These are phyloP conservation scores for Dalbergia cultrata DNA, from an alignment of 306 rosid genomes.

Conservation along the genomic window DNA sequence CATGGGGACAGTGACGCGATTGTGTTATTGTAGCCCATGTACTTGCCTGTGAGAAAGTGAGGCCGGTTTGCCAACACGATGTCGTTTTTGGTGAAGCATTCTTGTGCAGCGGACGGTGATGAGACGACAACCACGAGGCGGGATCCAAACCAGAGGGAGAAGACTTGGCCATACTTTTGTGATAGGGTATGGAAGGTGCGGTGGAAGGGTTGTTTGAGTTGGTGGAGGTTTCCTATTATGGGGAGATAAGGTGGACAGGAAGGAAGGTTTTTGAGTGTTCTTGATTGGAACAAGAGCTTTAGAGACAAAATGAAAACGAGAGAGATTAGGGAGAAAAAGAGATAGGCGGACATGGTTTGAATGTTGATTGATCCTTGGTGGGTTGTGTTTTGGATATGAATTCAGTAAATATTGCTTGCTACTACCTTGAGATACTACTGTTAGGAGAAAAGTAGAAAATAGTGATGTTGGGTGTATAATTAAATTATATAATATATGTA, in stretches of 20 bases:
- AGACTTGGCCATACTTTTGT: constrained; percentile 49
- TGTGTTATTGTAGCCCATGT: constrained; percentile 60
- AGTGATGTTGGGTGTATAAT: no score
- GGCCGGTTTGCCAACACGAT: constrained; percentile 68
- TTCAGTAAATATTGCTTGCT: background rate
- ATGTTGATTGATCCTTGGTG: background rate
- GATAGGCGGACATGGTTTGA: background rate
- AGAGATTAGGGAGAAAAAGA: constrained; percentile 14
- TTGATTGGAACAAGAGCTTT: constrained; percentile 26
- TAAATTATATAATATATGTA: no score
- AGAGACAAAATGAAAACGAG: constrained; percentile 17
- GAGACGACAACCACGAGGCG: constrained; percentile 56
- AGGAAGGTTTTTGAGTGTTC: constrained; percentile 53
- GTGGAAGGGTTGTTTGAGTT: constrained; percentile 52
- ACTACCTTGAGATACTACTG: no score
- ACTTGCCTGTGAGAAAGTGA: constrained; percentile 34
- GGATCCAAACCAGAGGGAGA: constrained; percentile 49
- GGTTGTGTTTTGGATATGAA: background rate
- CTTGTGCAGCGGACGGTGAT: constrained; percentile 46
- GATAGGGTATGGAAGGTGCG: constrained; percentile 50
- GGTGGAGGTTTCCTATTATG: constrained; percentile 68
- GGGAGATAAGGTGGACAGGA: constrained; percentile 64
- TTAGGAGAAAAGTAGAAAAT: background rate
- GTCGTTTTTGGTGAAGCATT: constrained; percentile 73
- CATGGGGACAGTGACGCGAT: constrained; percentile 43